phyloP scores from a whole-genome alignment of 257 asterid genomes.

The Solanum gandarillasii region DNA sequence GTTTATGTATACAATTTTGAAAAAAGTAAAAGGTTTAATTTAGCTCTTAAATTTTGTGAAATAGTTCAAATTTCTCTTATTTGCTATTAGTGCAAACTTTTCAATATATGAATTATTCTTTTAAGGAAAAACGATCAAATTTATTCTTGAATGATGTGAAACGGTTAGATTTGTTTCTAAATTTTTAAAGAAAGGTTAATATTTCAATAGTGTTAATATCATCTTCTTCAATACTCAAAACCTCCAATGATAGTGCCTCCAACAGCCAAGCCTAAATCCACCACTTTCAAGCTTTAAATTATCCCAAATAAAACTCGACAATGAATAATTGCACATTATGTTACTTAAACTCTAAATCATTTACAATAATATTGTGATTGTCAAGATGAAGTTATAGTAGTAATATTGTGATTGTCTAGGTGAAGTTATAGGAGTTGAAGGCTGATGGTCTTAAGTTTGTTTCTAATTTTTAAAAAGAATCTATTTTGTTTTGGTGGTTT shows the following conservation, averaged over 20 bases:
- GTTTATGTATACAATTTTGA: rapidly evolving
- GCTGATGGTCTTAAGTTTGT: neutral
- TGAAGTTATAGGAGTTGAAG: neutral
- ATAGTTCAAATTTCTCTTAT: neutral
- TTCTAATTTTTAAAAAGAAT: neutral
- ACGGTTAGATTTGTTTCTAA: neutral
- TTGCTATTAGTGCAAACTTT: neutral
- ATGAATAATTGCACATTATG: neutral
- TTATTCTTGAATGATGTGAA: neutral
- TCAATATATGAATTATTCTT: neutral
- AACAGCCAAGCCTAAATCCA: neutral
- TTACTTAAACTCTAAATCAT: neutral
- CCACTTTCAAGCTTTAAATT: neutral
- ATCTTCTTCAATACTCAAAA: neutral
- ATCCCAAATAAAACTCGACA: neutral
- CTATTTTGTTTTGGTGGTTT: neutral
- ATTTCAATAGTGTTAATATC: neutral
- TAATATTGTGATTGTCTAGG: neutral
- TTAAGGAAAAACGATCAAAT: neutral
- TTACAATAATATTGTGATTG: neutral
- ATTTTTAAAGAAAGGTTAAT: neutral
- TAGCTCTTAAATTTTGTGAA: neutral
- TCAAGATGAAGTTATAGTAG: neutral
- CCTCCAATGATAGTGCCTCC: neutral
- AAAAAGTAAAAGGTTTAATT: no score